phyloP scores from a whole-genome alignment of 805 yeast genomes.

The Spathaspora arborariae region DNA sequence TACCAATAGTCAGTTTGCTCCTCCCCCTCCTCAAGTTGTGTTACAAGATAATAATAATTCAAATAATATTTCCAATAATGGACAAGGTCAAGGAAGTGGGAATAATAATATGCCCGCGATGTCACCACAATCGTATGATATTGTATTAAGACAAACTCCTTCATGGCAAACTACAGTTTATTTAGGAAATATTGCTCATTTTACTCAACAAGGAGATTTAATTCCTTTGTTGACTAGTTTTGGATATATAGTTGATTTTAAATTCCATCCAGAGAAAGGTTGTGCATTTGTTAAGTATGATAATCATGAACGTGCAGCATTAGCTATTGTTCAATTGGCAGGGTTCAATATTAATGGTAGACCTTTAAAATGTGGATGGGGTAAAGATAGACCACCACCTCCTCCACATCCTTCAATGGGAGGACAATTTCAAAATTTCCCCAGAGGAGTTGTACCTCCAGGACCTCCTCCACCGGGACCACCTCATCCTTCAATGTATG shows the following conservation, averaged over 20 bases:
- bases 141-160: conserved; percentile 74
- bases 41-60: conserved; percentile 4
- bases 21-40: conserved; percentile 3
- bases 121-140: conserved; percentile 61
- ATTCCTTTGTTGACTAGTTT: conserved; percentile 72
- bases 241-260: conserved; percentile 79
- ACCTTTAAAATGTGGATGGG: conserved; percentile 84
- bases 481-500: conserved; percentile 22
- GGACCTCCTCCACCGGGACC: conserved; percentile 12
- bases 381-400: conserved; percentile 49
- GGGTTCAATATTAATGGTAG: conserved; percentile 75
- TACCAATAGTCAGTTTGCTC: conserved; percentile 1
- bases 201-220: conserved; percentile 67
- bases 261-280: conserved; percentile 75
- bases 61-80: neutral
- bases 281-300: conserved; percentile 89
- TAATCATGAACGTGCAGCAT: conserved; percentile 83
- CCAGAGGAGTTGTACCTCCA: conserved; percentile 11
- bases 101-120: conserved; percentile 23
- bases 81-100: conserved; percentile 11
- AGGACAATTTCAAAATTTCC: conserved; percentile 21
- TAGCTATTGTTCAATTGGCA: conserved; percentile 75
- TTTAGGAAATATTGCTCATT: conserved; percentile 79
- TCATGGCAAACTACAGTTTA: conserved; percentile 83
- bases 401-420: conserved; percentile 3